Evolutionary conservation across 2,329 filamentous ascomycete species (phyloP), one percentile per base, ranked within the genome.

Genomic region (Stagonosporopsis cucurbitacearum): DNA sequence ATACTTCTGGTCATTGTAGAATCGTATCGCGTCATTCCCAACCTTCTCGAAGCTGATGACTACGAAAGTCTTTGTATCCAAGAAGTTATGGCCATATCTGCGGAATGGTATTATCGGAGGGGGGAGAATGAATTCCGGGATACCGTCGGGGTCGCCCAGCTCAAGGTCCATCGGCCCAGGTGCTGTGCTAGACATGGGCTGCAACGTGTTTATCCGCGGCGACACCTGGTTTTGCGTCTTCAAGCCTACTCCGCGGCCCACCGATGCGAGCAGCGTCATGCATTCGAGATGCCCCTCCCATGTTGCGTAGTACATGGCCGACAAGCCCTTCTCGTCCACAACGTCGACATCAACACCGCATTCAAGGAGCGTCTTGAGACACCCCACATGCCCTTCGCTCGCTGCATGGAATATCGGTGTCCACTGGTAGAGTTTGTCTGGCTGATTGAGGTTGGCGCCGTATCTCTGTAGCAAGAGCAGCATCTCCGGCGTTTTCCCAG

Each of bases 261-360:
- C 76, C 1, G 87, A 86, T 4, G 88, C 88, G 28, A 99, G 84
- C 7, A 97, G 82, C 68, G 89, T 88, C 90, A 99, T 96, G 78
- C 95, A 98, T 69, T 94, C 89, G 50, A 98, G 79, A 72, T 98
- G 91, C 0, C 95, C 95, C 78, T 99, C 95, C 95, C 95, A 99
- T 0, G 92, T 94, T 13, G 95, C 95, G 76, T 99, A 99, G 76
- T 99, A 99, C 88, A 98, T 92, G 25, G 95, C 93, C 2, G 93
- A 92, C 4, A 98, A 83, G 15, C 88, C 89, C 72, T 98, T 99
- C 77, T 99, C 95, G 70, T 99, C 95, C 39, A 91, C 79, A 50
- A 92, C 90, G 62, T 88, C 88, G 1, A 89, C 85, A 67, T 96
- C 86, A 3, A 89, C 93, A 7, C 90, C 89, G 60, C 90, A 86